Percentiles rank a stretch among this genome's conserved stretches.
phyloP scores from a whole-genome alignment of 306 rosid genomes.

The Lathyrus sativus region DNA sequence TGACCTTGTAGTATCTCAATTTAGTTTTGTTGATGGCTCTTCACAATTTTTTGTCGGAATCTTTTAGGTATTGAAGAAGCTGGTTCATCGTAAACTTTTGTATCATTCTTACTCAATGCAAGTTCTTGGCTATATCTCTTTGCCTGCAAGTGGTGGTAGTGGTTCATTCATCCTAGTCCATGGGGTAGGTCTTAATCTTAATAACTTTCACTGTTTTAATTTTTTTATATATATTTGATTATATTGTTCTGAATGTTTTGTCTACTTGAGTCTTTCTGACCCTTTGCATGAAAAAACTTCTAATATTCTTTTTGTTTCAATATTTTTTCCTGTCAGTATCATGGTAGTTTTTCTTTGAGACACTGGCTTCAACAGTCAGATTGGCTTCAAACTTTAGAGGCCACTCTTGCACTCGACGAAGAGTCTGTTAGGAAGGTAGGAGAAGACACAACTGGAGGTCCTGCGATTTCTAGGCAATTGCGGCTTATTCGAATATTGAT shows the following conservation, averaged over 20 bases:
- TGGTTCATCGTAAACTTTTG: slow-evolving; percentile 73
- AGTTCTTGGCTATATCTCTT: slow-evolving; percentile 87
- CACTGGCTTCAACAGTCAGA: slow-evolving; percentile 97
- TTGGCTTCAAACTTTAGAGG: slow-evolving; percentile 99
- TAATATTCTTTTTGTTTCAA: slow-evolving; percentile 13
- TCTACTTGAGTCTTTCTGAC: slow-evolving; percentile 15
- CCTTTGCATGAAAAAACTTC: slow-evolving; percentile 6
- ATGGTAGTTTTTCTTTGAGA: slow-evolving; percentile 94
- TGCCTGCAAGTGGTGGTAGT: slow-evolving; percentile 57
- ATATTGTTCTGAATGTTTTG: slow-evolving; percentile 14
- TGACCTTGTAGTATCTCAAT: background rate
- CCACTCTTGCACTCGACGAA: slow-evolving; percentile 94
- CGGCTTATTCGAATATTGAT: slow-evolving; percentile 79
- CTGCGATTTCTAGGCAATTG: slow-evolving; percentile 83
- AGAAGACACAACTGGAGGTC: slow-evolving; percentile 89
- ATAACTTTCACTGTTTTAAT: slow-evolving; percentile 25
- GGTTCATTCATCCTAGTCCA: slow-evolving; percentile 85
- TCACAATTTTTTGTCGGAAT: slow-evolving; percentile 26
- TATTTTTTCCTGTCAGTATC: slow-evolving; percentile 63
- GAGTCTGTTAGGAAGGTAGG: slow-evolving; percentile 92
- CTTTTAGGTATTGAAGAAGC: slow-evolving; percentile 79
- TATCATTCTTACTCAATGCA: slow-evolving; percentile 97
- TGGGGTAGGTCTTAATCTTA: slow-evolving; percentile 64
- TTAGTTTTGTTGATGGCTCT: background rate
- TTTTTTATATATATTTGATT: slow-evolving; percentile 26